Evolutionary conservation across 1,139 yeast genomes (phyloP).

Genomic region (Hyphopichia wangnamkhiaoensis): DNA sequence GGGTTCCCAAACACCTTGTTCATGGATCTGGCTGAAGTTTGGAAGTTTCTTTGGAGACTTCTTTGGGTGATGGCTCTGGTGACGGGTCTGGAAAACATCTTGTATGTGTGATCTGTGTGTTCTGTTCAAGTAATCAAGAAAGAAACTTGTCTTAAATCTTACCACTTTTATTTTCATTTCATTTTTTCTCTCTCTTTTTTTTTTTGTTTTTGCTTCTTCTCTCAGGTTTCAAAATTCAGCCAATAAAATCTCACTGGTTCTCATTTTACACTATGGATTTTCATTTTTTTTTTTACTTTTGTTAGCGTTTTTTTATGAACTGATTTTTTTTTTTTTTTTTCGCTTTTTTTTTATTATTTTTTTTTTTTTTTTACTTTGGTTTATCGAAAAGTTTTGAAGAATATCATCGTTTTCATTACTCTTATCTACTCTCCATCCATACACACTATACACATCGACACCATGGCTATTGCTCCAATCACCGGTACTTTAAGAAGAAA

Average conservation of each 20-base stretch:
- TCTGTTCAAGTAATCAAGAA: not conserved
- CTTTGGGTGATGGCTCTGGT: slow-evolving; percentile 34
- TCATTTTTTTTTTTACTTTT: not conserved
- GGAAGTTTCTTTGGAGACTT: slow-evolving; percentile 37
- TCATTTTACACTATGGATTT: too few species aligned
- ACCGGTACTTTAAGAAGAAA: slow-evolving; percentile 82
- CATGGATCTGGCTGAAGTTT: slow-evolving; percentile 35
- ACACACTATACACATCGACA: slow-evolving; percentile 12
- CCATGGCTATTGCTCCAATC: slow-evolving; percentile 88
- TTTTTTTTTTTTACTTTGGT: not conserved
- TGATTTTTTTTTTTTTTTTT: slow-evolving; percentile 13
- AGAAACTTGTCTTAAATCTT: too few species aligned
- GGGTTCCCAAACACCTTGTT: slow-evolving; percentile 43
- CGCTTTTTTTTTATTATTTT: not conserved
- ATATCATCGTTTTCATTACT: not conserved
- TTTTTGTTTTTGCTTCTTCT: not conserved
- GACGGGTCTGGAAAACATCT: slow-evolving; percentile 25
- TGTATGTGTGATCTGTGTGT: not conserved
- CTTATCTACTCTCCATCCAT: not conserved
- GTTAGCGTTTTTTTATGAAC: slow-evolving; percentile 14
- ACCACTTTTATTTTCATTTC: not conserved
- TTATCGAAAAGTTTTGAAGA: not conserved
- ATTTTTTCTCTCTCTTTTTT: not conserved
- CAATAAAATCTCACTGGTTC: slow-evolving; percentile 18
- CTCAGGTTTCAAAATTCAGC: slow-evolving; percentile 6